Percentiles rank a stretch among this genome's conserved stretches.
phyloP scores from a whole-genome alignment of 495 filamentous ascomycete genomes.

The Bryoglossum gracile region DNA sequence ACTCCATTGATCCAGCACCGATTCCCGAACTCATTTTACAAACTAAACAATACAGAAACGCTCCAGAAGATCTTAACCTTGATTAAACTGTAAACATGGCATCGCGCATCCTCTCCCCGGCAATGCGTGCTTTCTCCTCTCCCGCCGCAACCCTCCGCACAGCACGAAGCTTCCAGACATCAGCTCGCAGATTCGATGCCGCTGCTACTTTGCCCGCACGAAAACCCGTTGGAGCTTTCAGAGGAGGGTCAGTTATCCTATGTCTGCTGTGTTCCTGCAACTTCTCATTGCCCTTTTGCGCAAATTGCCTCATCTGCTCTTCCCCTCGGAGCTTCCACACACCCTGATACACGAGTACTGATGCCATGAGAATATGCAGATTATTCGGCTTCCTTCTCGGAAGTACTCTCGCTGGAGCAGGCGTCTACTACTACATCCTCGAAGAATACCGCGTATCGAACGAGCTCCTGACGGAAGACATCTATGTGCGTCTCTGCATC shows the following conservation, averaged over 20 bases:
- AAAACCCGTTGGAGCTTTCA: constrained; percentile 85
- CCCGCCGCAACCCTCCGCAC: constrained; percentile 20
- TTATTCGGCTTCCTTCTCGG: constrained; percentile 92
- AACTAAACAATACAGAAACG: no score
- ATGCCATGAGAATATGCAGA: no score
- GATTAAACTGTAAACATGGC: constrained; percentile 32
- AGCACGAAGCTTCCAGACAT: constrained; percentile 36
- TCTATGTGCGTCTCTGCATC: constrained; percentile 63
- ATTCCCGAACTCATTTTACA: no score
- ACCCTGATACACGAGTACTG: no score
- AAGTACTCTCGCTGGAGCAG: constrained; percentile 66
- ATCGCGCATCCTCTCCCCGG: constrained; percentile 37
- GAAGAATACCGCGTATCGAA: constrained; percentile 92
- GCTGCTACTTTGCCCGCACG: constrained; percentile 50
- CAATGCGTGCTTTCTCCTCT: constrained; percentile 27
- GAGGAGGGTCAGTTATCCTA: constrained; percentile 67
- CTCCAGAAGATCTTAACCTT: no score
- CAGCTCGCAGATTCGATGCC: constrained; percentile 33
- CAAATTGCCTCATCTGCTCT: neutral
- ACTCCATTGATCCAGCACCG: neutral
- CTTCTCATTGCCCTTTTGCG: neutral
- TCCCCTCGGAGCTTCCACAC: neutral
- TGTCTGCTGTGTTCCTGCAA: neutral
- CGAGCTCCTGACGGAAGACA: constrained; percentile 90
- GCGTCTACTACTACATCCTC: constrained; percentile 84